Evolutionary conservation across 2,329 filamentous ascomycete genomes (phyloP).

Genomic region (Stylonectria norvegica): DNA sequence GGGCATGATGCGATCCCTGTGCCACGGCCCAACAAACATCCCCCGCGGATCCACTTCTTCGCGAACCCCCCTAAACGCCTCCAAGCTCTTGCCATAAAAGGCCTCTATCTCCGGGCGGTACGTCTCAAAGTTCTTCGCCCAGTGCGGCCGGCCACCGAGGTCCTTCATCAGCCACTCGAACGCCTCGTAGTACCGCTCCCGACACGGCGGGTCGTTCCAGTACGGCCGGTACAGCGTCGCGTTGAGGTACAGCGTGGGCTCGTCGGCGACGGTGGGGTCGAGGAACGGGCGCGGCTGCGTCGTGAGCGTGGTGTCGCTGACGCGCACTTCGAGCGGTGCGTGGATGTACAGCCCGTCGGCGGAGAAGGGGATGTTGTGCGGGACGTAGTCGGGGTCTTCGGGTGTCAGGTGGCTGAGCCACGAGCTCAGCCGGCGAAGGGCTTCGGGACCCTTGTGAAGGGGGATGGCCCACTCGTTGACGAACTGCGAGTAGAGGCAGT

Average conservation of each 20-base stretch:
- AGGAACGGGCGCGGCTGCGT: slow-evolving; percentile 46
- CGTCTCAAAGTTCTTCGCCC: slow-evolving; percentile 84
- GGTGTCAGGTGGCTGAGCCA: slow-evolving; percentile 70
- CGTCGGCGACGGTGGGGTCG: slow-evolving; percentile 66
- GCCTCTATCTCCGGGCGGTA: slow-evolving; percentile 58
- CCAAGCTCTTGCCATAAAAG: slow-evolving; percentile 67
- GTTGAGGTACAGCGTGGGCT: slow-evolving; percentile 82
- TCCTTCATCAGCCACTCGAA: slow-evolving; percentile 91
- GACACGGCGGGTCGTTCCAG: slow-evolving; percentile 70
- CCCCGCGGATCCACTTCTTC: slow-evolving; percentile 73
- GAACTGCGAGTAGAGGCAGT: slow-evolving; percentile 97
- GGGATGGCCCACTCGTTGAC: slow-evolving; percentile 98
- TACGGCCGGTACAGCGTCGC: slow-evolving; percentile 87
- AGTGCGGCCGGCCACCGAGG: slow-evolving; percentile 77
- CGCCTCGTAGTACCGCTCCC: slow-evolving; percentile 75
- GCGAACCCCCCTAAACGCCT: slow-evolving; percentile 65
- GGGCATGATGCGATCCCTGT: slow-evolving; percentile 63
- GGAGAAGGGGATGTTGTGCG: slow-evolving; percentile 74
- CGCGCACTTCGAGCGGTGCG: slow-evolving; percentile 87
- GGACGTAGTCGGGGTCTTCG: slow-evolving; percentile 61
- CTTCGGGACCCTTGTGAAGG: slow-evolving; percentile 80
- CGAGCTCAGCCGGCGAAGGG: slow-evolving; percentile 73
- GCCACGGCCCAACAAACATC: slow-evolving; percentile 90
- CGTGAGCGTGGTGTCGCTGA: slow-evolving; percentile 61
- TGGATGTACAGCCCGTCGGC: slow-evolving; percentile 78